Conservation (phyloP, 176 grass and related monocot genomes). For the Oropetium thomaeum region DNA sequence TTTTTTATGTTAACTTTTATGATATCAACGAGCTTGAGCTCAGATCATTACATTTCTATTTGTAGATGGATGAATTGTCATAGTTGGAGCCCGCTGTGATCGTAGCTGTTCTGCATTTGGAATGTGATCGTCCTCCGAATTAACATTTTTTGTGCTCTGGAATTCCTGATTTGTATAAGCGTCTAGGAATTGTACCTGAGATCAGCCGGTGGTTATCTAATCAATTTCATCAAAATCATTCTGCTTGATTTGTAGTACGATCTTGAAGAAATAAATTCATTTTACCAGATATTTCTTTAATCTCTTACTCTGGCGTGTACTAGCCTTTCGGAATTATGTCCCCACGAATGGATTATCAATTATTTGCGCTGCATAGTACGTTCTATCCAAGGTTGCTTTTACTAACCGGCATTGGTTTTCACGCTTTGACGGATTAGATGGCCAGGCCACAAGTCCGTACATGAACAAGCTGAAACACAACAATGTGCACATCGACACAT, state of each 20-base stretch:
- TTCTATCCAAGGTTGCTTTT: not conserved
- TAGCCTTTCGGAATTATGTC: no score
- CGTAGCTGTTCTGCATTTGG: conserved; percentile 37
- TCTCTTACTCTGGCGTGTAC: not conserved
- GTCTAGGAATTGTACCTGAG: not conserved
- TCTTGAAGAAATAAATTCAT: conserved; percentile 14
- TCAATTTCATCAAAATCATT: not conserved
- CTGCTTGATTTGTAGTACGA: not conserved
- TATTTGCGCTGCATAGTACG: not conserved
- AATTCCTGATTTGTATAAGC: conserved; percentile 9
- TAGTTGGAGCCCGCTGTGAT: conserved; percentile 45
- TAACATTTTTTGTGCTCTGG: conserved; percentile 25
- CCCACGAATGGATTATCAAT: no score
- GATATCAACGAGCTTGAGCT: conserved; percentile 35
- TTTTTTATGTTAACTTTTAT: conserved; percentile 24
- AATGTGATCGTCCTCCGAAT: conserved; percentile 19
- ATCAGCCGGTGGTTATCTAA: not conserved
- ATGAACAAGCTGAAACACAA: not conserved
- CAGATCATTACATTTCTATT: conserved; percentile 55
- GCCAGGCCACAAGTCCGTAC: no score
- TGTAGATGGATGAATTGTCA: conserved; percentile 87
- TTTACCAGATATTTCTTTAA: not conserved
- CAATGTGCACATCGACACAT: no score
- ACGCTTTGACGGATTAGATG: no score
- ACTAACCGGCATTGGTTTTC: not conserved